Base-by-base conservation (phyloP, 768 basidiomycete genomes). In the Infundibulicybe gibba region DNA sequence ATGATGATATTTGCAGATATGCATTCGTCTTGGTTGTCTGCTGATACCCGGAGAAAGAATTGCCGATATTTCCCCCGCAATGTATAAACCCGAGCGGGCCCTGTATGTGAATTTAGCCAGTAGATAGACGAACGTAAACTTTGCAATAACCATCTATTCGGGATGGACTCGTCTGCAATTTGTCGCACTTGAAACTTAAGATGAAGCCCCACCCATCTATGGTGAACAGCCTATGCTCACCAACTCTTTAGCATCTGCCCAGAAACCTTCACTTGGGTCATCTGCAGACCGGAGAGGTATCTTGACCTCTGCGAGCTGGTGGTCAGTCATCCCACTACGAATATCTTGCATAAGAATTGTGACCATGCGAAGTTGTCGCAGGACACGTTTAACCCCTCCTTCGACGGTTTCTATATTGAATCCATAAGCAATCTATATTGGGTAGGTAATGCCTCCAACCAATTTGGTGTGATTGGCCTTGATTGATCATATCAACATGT, bases 181-280 rank as follows among this genome's bases (percentile, higher is more conserved):
- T 69, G 11, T 75, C 65, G 40, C 75, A 72, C 68, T 79, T 15
- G 40, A 31, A 42, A 35, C 38, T 48, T 20, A 38, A 25, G 19
- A 37, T 30, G 37, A 15, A 25, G 25, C 25, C 14, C 5, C 20
- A 25, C 25, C 8, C 33, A 20, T 2, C 6, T 3, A 9, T 30
- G 13, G 8, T 1, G n/a, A 8, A 15, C 16, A 13, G 20, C 20
- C 34, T 16, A n/a, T 9, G 57, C 74, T 51, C 49, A 77, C 76
- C 33, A 90, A 67, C 32, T 85, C 79, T 51, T 73, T 71, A 2
- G 86, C 84, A 57, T 86, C 79, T 5, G 79, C 86, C 87, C 87
- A 89, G 54, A 74, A 85, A 4, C 81, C 79, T 53, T 78, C 81
- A 32, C 71, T 70, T 4, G 67, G 64, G 47, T 75, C 63, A 31